Base-by-base conservation (phyloP, 805 yeast species). In the Cyberlindnera nakhonratchasimensis region DNA sequence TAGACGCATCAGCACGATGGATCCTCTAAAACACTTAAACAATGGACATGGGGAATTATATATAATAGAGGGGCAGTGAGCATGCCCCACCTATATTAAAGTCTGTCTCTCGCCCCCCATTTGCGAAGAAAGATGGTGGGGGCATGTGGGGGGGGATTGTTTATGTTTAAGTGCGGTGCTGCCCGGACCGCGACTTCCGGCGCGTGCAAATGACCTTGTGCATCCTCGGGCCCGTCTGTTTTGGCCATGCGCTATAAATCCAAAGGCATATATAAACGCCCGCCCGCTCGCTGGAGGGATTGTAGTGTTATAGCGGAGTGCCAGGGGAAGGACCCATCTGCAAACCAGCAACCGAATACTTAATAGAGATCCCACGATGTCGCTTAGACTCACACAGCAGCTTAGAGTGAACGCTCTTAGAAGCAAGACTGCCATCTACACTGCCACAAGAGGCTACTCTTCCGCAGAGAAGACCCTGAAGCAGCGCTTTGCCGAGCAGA, bases 401-500 rank as follows among this genome's bases (percentile, higher is more conserved):
- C 28, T 33, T 13, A 33, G 36, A 33, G 36, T 20, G 20, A 33
- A 23, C 20, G 36, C 36, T 33, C 28, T 33, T 13, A 33, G 36
- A 33, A 33, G 22, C 36, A 33, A 33, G 12, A 14, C 40, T 21
- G 31, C 39, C 9, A 43, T 45, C 34, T 37, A 45, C 42, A 12
- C 30, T 12, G 57, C 57, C 32, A 43, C 52, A 23, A 57, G 61
- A 56, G 41, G 49, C n/a, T 56, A 56, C 50, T 50, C 59, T 19
- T 41, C 55, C 16, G 37, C 48, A n/a, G 65, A 61, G 42, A 63
- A 77, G 75, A 82, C 96, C 52, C 77, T 93, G 59, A 93, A 93
- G 71, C 96, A 93, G 70, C 82, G 95, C 65, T 90, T 93, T 64
- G 95, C 89, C 43, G 95, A 87, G 63, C 74, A 87, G 54, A 79